Evolutionary conservation across 2,329 filamentous ascomycete species (phyloP).

Genomic region (Aspergillus clavatus): DNA sequence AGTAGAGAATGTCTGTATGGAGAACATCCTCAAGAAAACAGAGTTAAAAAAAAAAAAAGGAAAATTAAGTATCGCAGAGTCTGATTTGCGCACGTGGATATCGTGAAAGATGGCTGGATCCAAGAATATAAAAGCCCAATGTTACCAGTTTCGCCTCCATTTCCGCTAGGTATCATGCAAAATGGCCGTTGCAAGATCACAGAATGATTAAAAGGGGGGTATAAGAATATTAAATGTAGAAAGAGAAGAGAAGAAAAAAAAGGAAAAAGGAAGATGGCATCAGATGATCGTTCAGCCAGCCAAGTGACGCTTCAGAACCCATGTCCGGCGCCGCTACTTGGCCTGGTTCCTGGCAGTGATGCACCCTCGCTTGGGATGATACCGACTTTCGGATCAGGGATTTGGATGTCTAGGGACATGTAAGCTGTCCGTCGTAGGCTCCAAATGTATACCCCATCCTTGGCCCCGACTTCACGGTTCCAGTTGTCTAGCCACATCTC

Average conservation of each 20-base stretch:
- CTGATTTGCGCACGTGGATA: constrained; percentile 17
- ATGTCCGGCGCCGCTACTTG: constrained; percentile 28
- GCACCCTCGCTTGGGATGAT: constrained; percentile 37
- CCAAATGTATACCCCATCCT: constrained; percentile 67
- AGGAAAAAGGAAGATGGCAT: constrained; percentile 9
- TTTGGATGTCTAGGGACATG: constrained; percentile 58
- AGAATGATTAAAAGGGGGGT: constrained; percentile 15
- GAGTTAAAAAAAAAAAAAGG: constrained; percentile 2
- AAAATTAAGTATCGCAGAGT: constrained; percentile 17
- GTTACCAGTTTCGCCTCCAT: constrained; percentile 11
- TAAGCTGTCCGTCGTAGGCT: constrained; percentile 79
- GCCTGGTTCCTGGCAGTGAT: constrained; percentile 33
- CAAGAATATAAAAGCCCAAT: constrained; percentile 5
- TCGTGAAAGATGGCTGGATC: constrained; percentile 12
- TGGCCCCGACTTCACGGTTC: constrained; percentile 64
- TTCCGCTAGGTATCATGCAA: constrained; percentile 24
- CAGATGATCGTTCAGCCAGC: not conserved
- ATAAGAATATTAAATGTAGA: constrained; percentile 18
- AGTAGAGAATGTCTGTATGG: not conserved
- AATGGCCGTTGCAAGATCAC: constrained; percentile 6
- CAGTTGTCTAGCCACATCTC: constrained; percentile 82
- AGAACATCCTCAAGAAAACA: no score
- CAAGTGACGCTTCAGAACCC: not conserved
- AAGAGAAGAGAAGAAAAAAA: not conserved
- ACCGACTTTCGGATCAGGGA: constrained; percentile 47